These are phyloP conservation scores for Septoria petroselini DNA, from an alignment of 2,329 filamentous ascomycete species.

Conservation along the genomic window DNA sequence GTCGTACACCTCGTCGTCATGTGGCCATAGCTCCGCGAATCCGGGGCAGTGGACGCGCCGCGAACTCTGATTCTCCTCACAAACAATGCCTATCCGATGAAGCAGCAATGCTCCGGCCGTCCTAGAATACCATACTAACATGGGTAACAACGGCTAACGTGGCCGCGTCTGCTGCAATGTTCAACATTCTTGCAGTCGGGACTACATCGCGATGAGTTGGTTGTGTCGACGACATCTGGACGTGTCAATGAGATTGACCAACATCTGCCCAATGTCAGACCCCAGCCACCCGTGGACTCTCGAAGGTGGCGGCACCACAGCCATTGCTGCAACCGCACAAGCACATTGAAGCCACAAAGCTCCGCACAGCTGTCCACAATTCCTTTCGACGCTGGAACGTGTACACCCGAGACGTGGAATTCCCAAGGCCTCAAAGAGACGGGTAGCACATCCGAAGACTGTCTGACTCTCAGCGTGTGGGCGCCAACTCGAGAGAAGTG, in stretches of 20 bases:
- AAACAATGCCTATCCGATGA: no score
- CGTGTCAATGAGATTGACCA: constrained; percentile 12
- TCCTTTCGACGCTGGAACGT: constrained; percentile 24
- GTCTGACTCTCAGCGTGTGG: constrained; percentile 49
- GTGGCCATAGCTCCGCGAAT: no score
- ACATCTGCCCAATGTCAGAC: constrained; percentile 18
- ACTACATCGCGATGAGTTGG: neutral
- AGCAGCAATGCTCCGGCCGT: no score
- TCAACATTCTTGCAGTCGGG: no score
- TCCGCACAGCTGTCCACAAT: constrained; percentile 34
- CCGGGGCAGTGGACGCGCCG: no score
- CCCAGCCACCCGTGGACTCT: constrained; percentile 36
- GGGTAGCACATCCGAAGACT: constrained; percentile 44
- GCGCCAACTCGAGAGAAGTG: constrained; percentile 33
- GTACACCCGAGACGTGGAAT: constrained; percentile 32
- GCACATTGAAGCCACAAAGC: constrained; percentile 26
- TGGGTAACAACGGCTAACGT: no score
- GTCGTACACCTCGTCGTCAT: no score
- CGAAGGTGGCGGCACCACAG: constrained; percentile 32
- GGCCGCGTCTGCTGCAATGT: no score
- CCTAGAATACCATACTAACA: no score
- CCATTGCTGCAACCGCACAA: constrained; percentile 28
- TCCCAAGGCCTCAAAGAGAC: constrained; percentile 34
- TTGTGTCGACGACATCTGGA: constrained; percentile 12
- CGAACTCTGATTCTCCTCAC: no score